Evolutionary conservation across 73 alveolate genomes (phyloP).

Genomic region (Paramecium sexaurelia): DNA sequence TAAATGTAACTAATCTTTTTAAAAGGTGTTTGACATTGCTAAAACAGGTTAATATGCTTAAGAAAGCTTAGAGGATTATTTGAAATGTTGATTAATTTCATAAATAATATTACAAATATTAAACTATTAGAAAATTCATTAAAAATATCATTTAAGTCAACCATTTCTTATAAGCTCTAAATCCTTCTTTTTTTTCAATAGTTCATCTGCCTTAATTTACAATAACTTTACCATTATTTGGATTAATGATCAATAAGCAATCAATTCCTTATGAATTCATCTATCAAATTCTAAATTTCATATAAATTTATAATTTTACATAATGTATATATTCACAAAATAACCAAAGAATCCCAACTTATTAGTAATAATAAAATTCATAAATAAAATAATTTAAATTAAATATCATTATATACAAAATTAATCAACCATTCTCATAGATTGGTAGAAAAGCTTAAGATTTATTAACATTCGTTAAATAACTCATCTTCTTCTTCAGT

Average conservation of each 20-base stretch:
- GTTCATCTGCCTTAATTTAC: neutral
- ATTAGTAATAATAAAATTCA: too few species aligned
- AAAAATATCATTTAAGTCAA: neutral
- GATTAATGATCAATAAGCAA: neutral
- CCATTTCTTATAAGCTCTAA: neutral
- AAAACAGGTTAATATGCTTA: neutral
- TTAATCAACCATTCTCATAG: neutral
- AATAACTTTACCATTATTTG: neutral
- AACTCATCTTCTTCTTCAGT: constrained; percentile 44
- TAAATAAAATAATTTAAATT: too few species aligned
- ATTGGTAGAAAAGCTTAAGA: neutral
- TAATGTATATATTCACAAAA: neutral
- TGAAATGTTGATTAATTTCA: neutral
- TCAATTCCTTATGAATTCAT: neutral
- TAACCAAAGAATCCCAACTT: too few species aligned
- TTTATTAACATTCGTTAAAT: constrained; percentile 18
- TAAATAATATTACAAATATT: neutral
- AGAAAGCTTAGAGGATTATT: neutral
- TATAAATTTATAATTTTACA: too few species aligned
- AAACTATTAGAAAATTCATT: neutral
- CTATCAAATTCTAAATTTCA: too few species aligned
- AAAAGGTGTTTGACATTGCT: constrained; percentile 35
- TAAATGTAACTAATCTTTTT: neutral
- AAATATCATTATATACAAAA: neutral
- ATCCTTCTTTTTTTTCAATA: neutral